phyloP scores from a whole-genome alignment of 768 basidiomycete species.

The Agrocybe chaxingu region DNA sequence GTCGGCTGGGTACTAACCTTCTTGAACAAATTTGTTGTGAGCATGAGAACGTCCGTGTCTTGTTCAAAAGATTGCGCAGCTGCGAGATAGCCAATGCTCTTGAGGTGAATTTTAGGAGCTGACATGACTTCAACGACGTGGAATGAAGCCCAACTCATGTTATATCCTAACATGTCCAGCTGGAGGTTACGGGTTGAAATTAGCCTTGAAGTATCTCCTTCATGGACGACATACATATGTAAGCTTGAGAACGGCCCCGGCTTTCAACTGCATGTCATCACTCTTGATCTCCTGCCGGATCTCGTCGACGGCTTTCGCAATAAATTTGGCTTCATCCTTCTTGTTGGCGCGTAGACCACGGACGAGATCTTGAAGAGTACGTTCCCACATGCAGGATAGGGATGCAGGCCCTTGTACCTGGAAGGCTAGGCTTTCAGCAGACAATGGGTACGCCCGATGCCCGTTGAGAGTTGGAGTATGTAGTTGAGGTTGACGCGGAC shows the following conservation, averaged over 20 bases:
- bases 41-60: conserved; percentile 95
- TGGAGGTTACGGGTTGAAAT: conserved; percentile 25
- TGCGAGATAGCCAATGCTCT: conserved; percentile 93
- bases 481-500: too few relatives aligned
- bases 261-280: conserved; percentile 97
- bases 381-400: conserved; percentile 77
- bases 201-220: conserved; percentile 1
- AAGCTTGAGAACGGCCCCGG: conserved; percentile 91
- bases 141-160: conserved; percentile 95
- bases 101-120: conserved; percentile 85
- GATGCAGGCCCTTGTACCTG: neutral
- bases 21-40: conserved; percentile 93
- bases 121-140: conserved; percentile 99
- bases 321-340: conserved; percentile 88
- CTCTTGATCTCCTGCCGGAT: conserved; percentile 87
- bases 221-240: conserved; percentile 73
- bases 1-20: conserved; percentile 53
- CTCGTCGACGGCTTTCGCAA: conserved; percentile 91
- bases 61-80: conserved; percentile 88
- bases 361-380: conserved; percentile 92
- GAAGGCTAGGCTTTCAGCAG: neutral
- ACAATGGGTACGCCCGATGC: too few relatives aligned
- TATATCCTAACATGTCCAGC: conserved; percentile 97
- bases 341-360: conserved; percentile 95
- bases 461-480: too few relatives aligned